Base-by-base conservation (phyloP, 768 basidiomycete species). In the Leucogyrophana mollusca region DNA sequence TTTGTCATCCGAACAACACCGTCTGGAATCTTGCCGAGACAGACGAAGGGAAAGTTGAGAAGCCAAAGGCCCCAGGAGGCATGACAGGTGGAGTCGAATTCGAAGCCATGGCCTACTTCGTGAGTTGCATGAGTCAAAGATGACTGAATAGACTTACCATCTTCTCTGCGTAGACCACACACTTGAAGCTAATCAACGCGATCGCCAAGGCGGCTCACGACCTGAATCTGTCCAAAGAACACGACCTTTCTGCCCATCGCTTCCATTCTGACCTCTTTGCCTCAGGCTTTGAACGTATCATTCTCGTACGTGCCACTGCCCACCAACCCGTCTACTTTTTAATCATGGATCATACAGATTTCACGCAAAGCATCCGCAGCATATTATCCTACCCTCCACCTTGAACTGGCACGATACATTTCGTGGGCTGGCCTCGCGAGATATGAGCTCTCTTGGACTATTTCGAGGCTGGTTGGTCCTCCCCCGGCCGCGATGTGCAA, bases 61-160 rank as follows among this genome's bases (percentile, higher is more conserved):
- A 85, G 59, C 93, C 93, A 11, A 77, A 88, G 46, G 95, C 96
- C 10, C 96, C 96, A 3, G 92, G 94, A 4, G 95, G 96, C 13
- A 97, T 98, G 85, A 97, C 96, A 0, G 96, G 95, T 5, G 96
- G 96, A 4, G 96, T 99, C 10, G 96, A 99, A 60, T 94, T 86
- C 60, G 96, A 99, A 69, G 95, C 95, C 4, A 95, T 97, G 84
- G 78, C 79, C 13, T 98, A 97, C 66, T 82, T 94, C 58, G 95
- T 98, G 57, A 54, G 90, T 72, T 34, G n/a, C 43, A 9, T 17
- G 30, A 4, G 18, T 25, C 13, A 22, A 16, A 47, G 22, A 34
- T 45, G 24, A 34, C 30, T 34, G 30, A 23, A 32, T 42, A 21
- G 34, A 7, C 54, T 60, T 57, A 55, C 36, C 6, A 2, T 18